Evolutionary conservation across 805 yeast species (phyloP), one percentile per base, ranked within the genome.

Genomic region (Cyberlindnera xishuangbannaensis): DNA sequence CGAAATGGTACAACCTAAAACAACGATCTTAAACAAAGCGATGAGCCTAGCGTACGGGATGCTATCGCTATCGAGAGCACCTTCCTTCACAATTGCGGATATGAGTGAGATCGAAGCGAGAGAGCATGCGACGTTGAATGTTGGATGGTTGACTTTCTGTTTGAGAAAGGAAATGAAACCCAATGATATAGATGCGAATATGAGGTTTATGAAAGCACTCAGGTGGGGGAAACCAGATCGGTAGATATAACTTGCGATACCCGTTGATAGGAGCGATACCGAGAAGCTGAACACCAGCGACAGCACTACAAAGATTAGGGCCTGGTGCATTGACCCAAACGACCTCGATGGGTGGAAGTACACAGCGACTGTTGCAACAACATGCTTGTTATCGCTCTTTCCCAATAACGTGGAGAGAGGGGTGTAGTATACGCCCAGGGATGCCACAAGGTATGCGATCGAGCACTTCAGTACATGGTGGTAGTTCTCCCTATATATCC

Each of bases 281-380:
- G 64, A 34, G 34, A 74, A 69, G 27, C 76, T 71, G 58, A 65
- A 84, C 4, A 62, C 33, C 12, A 83, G 56, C 1, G 86, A 63
- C 3, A 72, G 37, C 0, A 66, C 45, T 4, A 79, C 88, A 57
- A 74, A 85, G 27, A 73, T 51, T 13, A 81, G 54, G 10, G 87
- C 77, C 50, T 84, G 86, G 39, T 76, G 70, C 90, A 84, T 84
- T 14, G 84, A 73, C 0, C 95, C 95, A 36, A 73, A 71, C 1
- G 92, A 70, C 30, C 95, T 57, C 2, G 88, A 71, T 0, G 95
- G 86, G 50, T 84, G 92, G 62, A 85, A 84, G 55, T 85, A 85
- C 3, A 84, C 92, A 1, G 84, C 81, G 8, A 80, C 80, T 0
- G 95, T 85, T 24, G 94, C 86, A 3, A 81, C 77, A 43, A 83